These are phyloP conservation scores for Grammothele lineata DNA, from an alignment of 768 basidiomycete genomes.

Conservation along the genomic window DNA sequence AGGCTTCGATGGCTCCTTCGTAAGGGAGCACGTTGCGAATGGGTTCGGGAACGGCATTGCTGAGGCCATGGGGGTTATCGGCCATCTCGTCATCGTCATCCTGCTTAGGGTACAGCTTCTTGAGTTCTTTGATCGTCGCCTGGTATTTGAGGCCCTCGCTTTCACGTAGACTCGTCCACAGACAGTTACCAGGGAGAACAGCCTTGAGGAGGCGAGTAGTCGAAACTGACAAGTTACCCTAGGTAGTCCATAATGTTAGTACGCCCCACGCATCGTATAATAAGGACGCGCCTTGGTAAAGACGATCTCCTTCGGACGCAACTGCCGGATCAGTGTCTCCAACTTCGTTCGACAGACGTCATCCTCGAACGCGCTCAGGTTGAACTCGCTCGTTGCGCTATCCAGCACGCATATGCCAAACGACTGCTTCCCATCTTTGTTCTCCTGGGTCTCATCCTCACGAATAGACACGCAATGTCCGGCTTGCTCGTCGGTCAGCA, in stretches of 20 bases:
- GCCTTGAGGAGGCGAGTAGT: conserved; percentile 81
- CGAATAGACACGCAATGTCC: conserved; percentile 92
- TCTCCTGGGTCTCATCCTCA: conserved; percentile 43
- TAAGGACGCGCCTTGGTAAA: conserved; percentile 69
- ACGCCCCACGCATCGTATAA: too few species aligned
- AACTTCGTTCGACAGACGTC: conserved; percentile 89
- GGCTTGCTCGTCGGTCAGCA: conserved; percentile 89
- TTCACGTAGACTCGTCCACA: conserved; percentile 84
- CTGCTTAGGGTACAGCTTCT: conserved; percentile 52
- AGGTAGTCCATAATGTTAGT: not conserved
- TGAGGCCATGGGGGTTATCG: conserved; percentile 38
- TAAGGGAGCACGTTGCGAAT: conserved; percentile 72
- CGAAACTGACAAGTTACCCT: conserved; percentile 84
- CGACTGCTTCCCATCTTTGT: conserved; percentile 42
- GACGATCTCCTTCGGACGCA: conserved; percentile 88
- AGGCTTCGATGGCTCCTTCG: conserved; percentile 68
- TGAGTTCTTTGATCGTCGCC: conserved; percentile 64
- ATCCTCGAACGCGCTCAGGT: conserved; percentile 84
- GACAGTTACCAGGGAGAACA: conserved; percentile 72
- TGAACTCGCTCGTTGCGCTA: conserved; percentile 94
- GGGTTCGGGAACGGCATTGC: conserved; percentile 52
- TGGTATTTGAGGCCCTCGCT: conserved; percentile 82
- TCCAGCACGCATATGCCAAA: conserved; percentile 93
- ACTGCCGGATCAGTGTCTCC: conserved; percentile 89
- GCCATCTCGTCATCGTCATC: conserved; percentile 42